A percentile compares a stretch with the other conserved stretches of the same genome.
Conservation (phyloP, 2,329 filamentous ascomycete species). For the Fusarium tjaetaba region DNA sequence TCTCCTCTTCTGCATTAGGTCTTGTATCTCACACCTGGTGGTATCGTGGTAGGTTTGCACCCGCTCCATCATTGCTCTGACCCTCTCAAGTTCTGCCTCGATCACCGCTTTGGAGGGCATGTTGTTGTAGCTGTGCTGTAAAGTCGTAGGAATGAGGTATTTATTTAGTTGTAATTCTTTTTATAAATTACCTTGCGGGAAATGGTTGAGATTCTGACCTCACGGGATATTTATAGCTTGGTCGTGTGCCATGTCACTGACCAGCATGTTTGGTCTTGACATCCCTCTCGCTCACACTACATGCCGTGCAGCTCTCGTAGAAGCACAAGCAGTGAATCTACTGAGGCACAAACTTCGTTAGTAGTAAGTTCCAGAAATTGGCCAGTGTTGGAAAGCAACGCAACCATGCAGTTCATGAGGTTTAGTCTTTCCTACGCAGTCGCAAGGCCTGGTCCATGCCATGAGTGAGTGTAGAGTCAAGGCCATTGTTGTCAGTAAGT, state of each 20-base stretch:
- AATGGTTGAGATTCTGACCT: accelerated
- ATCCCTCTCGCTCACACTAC: accelerated
- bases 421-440: accelerated
- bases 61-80: too few relatives aligned
- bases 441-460: accelerated
- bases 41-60: too few relatives aligned
- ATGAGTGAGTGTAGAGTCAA: background rate
- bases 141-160: too few relatives aligned
- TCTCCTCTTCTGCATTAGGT: too few relatives aligned
- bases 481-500: accelerated
- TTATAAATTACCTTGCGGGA: too few relatives aligned
- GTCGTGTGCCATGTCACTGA: background rate
- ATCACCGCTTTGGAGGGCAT: too few relatives aligned
- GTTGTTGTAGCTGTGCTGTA: too few relatives aligned
- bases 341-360: background rate
- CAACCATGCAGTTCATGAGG: background rate
- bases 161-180: too few relatives aligned
- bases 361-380: background rate
- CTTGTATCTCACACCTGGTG: too few relatives aligned
- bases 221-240: background rate
- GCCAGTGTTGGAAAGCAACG: accelerated
- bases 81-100: too few relatives aligned
- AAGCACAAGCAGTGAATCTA: accelerated
- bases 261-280: accelerated
- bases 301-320: accelerated